Conservation (phyloP, 1,284 basidiomycete species). For the Ustilago vetiveriae region DNA sequence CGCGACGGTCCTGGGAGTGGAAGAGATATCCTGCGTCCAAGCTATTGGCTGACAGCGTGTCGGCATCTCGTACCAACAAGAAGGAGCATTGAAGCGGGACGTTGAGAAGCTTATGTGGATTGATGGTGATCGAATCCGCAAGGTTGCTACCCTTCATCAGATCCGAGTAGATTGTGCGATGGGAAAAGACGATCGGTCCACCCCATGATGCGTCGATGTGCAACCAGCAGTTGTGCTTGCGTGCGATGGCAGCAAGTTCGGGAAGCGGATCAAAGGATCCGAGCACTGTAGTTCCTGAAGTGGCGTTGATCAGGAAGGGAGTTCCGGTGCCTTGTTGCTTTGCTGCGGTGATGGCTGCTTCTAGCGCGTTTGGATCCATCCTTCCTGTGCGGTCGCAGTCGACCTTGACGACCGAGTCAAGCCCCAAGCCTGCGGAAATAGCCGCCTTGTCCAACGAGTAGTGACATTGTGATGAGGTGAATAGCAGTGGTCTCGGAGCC, state of each 20-base stretch:
- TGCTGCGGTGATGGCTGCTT: constrained; percentile 25
- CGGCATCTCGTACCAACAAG: constrained; percentile 64
- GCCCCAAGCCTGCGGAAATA: constrained; percentile 67
- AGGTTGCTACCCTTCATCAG: constrained; percentile 60
- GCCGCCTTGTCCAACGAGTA: constrained; percentile 69
- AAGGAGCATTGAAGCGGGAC: constrained; percentile 68
- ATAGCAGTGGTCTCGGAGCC: constrained; percentile 61
- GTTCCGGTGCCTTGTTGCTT: constrained; percentile 26
- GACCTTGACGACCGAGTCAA: constrained; percentile 65
- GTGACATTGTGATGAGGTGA: constrained; percentile 67
- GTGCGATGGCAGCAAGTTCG: constrained; percentile 62
- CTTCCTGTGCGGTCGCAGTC: constrained; percentile 58
- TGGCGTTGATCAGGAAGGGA: constrained; percentile 69
- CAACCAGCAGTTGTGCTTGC: constrained; percentile 63
- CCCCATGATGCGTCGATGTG: constrained; percentile 69
- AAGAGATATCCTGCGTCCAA: constrained; percentile 69
- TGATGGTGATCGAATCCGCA: constrained; percentile 68
- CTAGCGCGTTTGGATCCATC: constrained; percentile 55
- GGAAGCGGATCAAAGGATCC: constrained; percentile 68
- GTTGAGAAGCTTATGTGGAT: constrained; percentile 69
- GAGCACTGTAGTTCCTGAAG: constrained; percentile 68
- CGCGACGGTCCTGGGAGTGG: constrained; percentile 55
- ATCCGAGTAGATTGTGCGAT: constrained; percentile 12
- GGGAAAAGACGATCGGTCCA: constrained; percentile 67
- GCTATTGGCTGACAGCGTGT: constrained; percentile 65